phyloP scores from a whole-genome alignment of 1,139 yeast genomes.

The Wickerhamomyces sp. region DNA sequence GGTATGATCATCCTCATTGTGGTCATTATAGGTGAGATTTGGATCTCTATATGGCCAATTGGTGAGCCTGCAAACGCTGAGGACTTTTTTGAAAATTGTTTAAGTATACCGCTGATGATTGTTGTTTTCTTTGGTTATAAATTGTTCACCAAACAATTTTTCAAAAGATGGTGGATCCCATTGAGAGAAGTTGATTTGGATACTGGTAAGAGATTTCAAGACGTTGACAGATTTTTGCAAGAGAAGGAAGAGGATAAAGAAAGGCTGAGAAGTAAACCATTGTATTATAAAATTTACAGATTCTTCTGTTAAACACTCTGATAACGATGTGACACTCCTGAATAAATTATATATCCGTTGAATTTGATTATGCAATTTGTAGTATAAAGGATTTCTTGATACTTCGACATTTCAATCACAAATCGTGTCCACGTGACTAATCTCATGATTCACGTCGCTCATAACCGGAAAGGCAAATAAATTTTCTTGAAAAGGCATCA shows the following conservation, averaged over 20 bases:
- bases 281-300: constrained; percentile 32
- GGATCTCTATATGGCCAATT: constrained; percentile 68
- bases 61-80: constrained; percentile 45
- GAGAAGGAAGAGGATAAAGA: constrained; percentile 41
- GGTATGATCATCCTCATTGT: constrained; percentile 43
- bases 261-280: constrained; percentile 28
- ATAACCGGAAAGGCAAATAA: too few relatives aligned
- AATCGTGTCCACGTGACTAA: background rate
- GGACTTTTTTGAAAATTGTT: constrained; percentile 43
- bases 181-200: constrained; percentile 41
- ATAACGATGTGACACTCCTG: background rate
- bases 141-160: constrained; percentile 28
- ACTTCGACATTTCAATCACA: too few relatives aligned
- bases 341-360: background rate
- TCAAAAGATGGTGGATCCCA: constrained; percentile 27
- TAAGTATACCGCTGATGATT: constrained; percentile 43
- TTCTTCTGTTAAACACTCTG: constrained; percentile 45
- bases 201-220: constrained; percentile 47
- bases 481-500: background rate
- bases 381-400: too few relatives aligned
- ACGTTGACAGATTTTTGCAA: constrained; percentile 37
- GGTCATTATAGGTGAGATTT: constrained; percentile 55
- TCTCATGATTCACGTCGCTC: background rate
- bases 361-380: too few relatives aligned
- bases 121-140: constrained; percentile 29